A percentile compares a stretch with the other conserved stretches of the same genome.
Evolutionary conservation across 2,329 filamentous ascomycete species (phyloP).

Genomic region (Sporothrix globosa): DNA sequence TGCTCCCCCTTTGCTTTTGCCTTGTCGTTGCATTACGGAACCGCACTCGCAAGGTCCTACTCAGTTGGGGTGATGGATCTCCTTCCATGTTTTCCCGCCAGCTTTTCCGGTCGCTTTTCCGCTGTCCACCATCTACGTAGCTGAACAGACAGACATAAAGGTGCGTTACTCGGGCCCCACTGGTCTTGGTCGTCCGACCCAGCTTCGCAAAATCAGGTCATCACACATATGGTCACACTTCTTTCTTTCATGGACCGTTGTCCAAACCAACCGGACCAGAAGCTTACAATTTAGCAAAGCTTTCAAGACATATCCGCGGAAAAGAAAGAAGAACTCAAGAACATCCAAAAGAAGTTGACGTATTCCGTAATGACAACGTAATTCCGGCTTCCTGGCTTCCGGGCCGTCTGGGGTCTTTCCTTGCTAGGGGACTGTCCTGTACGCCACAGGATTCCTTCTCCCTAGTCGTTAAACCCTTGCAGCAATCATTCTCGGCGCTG

Average conservation of each 20-base stretch:
- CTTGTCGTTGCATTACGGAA: slow-evolving; percentile 8
- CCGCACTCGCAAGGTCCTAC: not conserved
- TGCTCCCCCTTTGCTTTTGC: not conserved
- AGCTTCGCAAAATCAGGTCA: too few species aligned
- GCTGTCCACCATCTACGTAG: not conserved
- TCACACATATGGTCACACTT: too few species aligned
- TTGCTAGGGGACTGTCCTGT: not conserved
- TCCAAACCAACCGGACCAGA: not conserved
- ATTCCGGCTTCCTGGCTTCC: not conserved
- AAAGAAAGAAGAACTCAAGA: not conserved
- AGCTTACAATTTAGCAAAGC: not conserved
- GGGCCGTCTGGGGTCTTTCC: not conserved
- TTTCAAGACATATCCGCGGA: not conserved
- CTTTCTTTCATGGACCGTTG: too few species aligned
- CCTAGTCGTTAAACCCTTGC: slow-evolving; percentile 2
- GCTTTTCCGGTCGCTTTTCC: not conserved
- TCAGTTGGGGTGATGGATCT: not conserved
- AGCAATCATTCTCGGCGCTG: slow-evolving; percentile 8
- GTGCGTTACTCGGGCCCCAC: too few species aligned
- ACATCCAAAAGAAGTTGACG: not conserved
- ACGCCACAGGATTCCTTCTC: not conserved
- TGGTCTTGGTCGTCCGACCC: too few species aligned
- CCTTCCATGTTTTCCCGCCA: not conserved
- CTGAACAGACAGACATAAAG: too few species aligned
- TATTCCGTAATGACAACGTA: slow-evolving; percentile 17